phyloP scores from a whole-genome alignment of 768 basidiomycete genomes.

The Rhizopogon rudus region DNA sequence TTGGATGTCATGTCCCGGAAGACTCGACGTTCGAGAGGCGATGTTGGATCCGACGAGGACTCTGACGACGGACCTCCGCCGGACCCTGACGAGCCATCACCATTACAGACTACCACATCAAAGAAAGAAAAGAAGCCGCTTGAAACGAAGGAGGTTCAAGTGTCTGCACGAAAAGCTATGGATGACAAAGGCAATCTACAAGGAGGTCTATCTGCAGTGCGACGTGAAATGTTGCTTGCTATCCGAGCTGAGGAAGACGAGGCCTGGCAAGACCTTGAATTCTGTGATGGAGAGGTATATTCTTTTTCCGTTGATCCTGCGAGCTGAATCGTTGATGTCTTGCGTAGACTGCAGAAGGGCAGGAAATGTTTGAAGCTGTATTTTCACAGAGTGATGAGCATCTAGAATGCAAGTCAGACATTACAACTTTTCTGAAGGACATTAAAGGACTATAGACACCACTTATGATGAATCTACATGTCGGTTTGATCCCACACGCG shows the following conservation, averaged over 20 bases:
- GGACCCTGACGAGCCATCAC: conserved; percentile 67
- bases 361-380: conserved; percentile 51
- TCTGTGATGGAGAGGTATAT: conserved; percentile 57
- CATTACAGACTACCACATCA: conserved; percentile 24
- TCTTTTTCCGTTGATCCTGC: neutral
- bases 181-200: conserved; percentile 59
- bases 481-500: neutral
- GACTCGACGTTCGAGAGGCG: conserved; percentile 42
- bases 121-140: conserved; percentile 57
- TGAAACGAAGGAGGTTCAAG: conserved; percentile 75
- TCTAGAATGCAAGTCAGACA: conserved; percentile 51
- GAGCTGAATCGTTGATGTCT: conserved; percentile 5
- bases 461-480: neutral
- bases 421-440: conserved; percentile 52
- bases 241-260: conserved; percentile 78
- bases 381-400: conserved; percentile 52
- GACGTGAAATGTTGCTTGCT: conserved; percentile 73
- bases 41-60: conserved; percentile 58
- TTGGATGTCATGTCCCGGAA: conserved; percentile 70
- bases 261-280: conserved; percentile 64
- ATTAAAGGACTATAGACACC: conserved; percentile 45
- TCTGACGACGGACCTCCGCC: conserved; percentile 76
- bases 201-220: conserved; percentile 63
- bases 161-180: conserved; percentile 58
- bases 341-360: conserved; percentile 55